Evolutionary conservation across 1,284 basidiomycete genomes (phyloP), one percentile per base, ranked within the genome.

Genomic region (Dichomitus squalens): DNA sequence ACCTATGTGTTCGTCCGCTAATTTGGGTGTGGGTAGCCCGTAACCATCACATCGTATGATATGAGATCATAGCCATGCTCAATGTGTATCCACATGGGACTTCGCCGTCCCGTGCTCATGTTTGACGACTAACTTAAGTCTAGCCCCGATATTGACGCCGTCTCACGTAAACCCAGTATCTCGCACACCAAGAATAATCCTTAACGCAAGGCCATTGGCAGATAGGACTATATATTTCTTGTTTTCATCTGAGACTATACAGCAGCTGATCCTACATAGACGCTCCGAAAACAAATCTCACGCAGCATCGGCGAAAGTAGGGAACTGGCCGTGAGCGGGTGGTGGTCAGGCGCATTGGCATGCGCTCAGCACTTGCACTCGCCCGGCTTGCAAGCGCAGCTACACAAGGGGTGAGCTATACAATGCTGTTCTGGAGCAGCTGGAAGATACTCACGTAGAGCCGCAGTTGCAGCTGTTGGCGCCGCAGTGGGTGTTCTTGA

Each of bases 301-400:
- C 29, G n/a, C 12, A 27, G 14, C 54, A n/a, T n/a, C n/a, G n/a
- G n/a, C n/a, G n/a, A n/a, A n/a, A n/a, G n/a, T n/a, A n/a, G n/a
- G n/a, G n/a, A n/a, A n/a, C n/a, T 48, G 44, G 52, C 3, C 8
- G 27, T 9, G 12, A n/a, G 25, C n/a, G 36, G 25, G 49, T 29
- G 51, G 23, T 25, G n/a, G 11, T 12, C 34, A 16, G 35, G 33
- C 16, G 27, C 16, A 31, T 25, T 20, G 35, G 4, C 52, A 46
- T 40, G 59, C 55, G 61, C 61, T 81, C 71, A 84, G 77, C 83
- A 86, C 74, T 84, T 85, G 84, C 84, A 86, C 64, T 82, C 79
- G 57, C 78, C 79, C 51, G 80, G 68, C 76, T 82, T 80, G 79
- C 84, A 85, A 44, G 62, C 57, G 74, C 83, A 87, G 57, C 84